Percentiles rank a stretch among this genome's conserved stretches.
These are phyloP conservation scores for Neurospora sp. DNA, from an alignment of 495 filamentous ascomycete genomes.

Conservation along the genomic window DNA sequence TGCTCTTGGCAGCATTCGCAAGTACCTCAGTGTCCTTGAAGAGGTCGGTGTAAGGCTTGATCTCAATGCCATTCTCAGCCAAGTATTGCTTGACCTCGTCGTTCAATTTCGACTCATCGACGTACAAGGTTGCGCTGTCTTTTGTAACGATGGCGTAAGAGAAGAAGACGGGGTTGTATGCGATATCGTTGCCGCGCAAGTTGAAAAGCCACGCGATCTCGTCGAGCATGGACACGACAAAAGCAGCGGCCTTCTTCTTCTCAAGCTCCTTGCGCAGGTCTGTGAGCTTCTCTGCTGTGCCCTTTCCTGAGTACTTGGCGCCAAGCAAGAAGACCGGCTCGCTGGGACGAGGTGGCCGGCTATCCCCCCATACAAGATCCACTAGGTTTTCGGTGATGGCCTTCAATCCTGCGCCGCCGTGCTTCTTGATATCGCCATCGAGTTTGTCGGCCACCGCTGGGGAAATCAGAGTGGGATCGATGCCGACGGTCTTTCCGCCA, in stretches of 20 bases:
- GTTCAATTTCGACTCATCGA: constrained; percentile 69
- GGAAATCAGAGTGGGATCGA: constrained; percentile 84
- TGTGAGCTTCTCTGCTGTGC: constrained; percentile 70
- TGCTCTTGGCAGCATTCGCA: constrained; percentile 31
- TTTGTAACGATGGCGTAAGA: constrained; percentile 88
- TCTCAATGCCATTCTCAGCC: constrained; percentile 51
- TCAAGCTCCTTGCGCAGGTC: constrained; percentile 86
- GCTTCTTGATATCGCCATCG: constrained; percentile 76
- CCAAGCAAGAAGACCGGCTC: constrained; percentile 63
- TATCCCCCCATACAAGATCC: constrained; percentile 73
- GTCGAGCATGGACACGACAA: constrained; percentile 92
- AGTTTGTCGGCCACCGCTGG: constrained; percentile 80
- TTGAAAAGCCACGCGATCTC: constrained; percentile 99
- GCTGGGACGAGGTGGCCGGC: constrained; percentile 62
- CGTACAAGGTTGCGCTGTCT: constrained; percentile 70
- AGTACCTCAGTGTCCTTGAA: constrained; percentile 66
- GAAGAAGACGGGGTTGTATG: constrained; percentile 98
- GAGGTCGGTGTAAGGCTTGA: constrained; percentile 79
- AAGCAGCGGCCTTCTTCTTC: constrained; percentile 79
- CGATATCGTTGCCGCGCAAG: constrained; percentile 89
- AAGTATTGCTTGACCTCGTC: constrained; percentile 62
- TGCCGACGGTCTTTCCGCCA: constrained; percentile 77
- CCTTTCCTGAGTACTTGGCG: constrained; percentile 71
- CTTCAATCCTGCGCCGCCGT: constrained; percentile 65
- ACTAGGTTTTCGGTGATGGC: constrained; percentile 73